A percentile compares a stretch with the other conserved stretches of the same genome.
Evolutionary conservation across 1,284 basidiomycete species (phyloP).

Genomic region (Kalmanozyma brasiliensis): DNA sequence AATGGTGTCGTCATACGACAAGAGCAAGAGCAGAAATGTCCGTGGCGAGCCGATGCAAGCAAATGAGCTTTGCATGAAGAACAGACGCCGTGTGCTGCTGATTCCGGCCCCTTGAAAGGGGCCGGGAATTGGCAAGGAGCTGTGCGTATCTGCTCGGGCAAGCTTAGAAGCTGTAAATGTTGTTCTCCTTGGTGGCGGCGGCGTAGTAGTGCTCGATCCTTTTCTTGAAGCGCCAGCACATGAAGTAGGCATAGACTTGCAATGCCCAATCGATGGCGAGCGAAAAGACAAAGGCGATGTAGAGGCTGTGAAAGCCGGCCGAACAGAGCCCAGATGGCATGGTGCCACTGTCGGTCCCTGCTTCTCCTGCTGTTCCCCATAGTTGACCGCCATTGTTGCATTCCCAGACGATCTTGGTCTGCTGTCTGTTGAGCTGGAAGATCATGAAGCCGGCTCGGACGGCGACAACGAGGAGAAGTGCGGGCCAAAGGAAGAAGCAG

Average conservation of each 20-base stretch:
- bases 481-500: conserved; percentile 78
- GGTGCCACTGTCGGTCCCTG: conserved; percentile 67
- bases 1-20: background rate
- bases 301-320: conserved; percentile 75
- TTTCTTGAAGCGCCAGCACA: conserved; percentile 64
- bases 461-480: conserved; percentile 76
- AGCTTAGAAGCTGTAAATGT: conserved; percentile 45
- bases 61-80: too few species aligned
- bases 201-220: conserved; percentile 62
- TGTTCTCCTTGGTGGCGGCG: conserved; percentile 46
- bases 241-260: conserved; percentile 72
- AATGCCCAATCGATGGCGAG: conserved; percentile 77
- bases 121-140: background rate
- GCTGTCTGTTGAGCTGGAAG: conserved; percentile 60
- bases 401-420: conserved; percentile 77
- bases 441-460: conserved; percentile 79
- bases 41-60: background rate
- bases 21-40: conserved; percentile 11
- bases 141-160: background rate
- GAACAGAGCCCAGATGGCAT: conserved; percentile 76
- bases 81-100: too few species aligned
- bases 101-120: too few species aligned
- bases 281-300: conserved; percentile 76
- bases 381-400: conserved; percentile 77
- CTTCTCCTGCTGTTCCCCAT: conserved; percentile 73